phyloP scores from a whole-genome alignment of 176 grass and related monocot genomes.

The Chloris gayana region DNA sequence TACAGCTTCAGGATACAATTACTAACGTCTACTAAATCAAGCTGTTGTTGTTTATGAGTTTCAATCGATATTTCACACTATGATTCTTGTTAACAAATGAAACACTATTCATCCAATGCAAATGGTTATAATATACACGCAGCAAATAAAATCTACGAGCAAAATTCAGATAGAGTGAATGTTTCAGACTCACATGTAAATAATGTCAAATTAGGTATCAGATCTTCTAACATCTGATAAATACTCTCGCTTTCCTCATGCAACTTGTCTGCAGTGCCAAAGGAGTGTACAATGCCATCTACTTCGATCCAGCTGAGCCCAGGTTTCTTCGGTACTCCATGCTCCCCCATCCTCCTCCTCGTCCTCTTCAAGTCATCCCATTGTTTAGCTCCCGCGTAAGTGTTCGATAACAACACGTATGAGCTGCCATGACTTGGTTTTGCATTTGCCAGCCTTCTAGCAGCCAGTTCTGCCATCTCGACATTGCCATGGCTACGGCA shows the following conservation, averaged over 20 bases:
- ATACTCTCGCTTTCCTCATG: conserved; percentile 38
- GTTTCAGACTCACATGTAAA: conserved; percentile 35
- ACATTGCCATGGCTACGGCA: conserved; percentile 57
- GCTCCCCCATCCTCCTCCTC: conserved; percentile 47
- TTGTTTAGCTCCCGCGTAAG: conserved; percentile 43
- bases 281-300: conserved; percentile 52
- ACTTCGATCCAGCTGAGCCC: conserved; percentile 62
- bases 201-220: conserved; percentile 48
- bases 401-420: conserved; percentile 55
- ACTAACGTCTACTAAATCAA: conserved; percentile 1
- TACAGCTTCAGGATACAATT: conserved; percentile 24
- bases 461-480: conserved; percentile 49
- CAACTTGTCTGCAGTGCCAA: conserved; percentile 49
- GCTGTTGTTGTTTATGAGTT: neutral
- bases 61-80: conserved; percentile 7
- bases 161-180: conserved; percentile 26
- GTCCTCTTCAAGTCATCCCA: conserved; percentile 58
- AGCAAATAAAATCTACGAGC: neutral
- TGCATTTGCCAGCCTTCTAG: conserved; percentile 24
- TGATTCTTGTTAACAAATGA: conserved; percentile 21
- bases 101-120: neutral
- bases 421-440: conserved; percentile 51
- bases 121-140: neutral
- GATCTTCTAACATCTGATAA: conserved; percentile 52
- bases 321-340: conserved; percentile 42